These are phyloP conservation scores for Brassica incana DNA, from an alignment of 345 rosid species.

Conservation along the genomic window DNA sequence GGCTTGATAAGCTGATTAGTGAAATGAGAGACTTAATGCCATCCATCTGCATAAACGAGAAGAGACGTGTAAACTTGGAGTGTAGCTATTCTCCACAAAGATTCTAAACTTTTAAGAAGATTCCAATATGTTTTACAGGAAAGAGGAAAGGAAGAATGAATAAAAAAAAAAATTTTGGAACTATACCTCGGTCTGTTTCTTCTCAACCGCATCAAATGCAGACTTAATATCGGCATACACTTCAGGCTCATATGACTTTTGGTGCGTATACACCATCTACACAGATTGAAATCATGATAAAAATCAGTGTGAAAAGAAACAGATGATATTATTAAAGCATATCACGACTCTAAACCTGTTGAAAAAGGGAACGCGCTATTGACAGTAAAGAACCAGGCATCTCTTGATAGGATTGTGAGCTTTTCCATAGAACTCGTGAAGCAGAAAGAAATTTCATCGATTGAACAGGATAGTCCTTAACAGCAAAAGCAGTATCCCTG, in stretches of 20 bases:
- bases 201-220: conserved; percentile 47
- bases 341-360: conserved; percentile 54
- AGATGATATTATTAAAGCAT: background rate
- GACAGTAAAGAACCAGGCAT: conserved; percentile 50
- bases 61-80: conserved; percentile 32
- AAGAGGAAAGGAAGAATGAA: conserved; percentile 12
- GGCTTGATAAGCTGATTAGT: conserved; percentile 60
- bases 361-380: conserved; percentile 59
- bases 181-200: conserved; percentile 47
- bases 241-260: conserved; percentile 61
- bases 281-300: conserved; percentile 28
- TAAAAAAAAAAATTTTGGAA: background rate
- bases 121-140: conserved; percentile 20
- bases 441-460: conserved; percentile 56
- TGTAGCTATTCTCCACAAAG: conserved; percentile 15
- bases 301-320: conserved; percentile 11
- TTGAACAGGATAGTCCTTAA: conserved; percentile 58
- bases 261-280: conserved; percentile 73
- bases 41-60: conserved; percentile 47
- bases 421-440: conserved; percentile 60
- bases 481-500: conserved; percentile 53
- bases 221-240: conserved; percentile 56
- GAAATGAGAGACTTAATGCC: conserved; percentile 47
- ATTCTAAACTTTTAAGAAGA: background rate
- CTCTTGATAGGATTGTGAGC: conserved; percentile 39